A percentile compares a stretch with the other conserved stretches of the same genome.
Conservation (phyloP, 1,139 yeast genomes). For the Martiniozyma asiatica region DNA sequence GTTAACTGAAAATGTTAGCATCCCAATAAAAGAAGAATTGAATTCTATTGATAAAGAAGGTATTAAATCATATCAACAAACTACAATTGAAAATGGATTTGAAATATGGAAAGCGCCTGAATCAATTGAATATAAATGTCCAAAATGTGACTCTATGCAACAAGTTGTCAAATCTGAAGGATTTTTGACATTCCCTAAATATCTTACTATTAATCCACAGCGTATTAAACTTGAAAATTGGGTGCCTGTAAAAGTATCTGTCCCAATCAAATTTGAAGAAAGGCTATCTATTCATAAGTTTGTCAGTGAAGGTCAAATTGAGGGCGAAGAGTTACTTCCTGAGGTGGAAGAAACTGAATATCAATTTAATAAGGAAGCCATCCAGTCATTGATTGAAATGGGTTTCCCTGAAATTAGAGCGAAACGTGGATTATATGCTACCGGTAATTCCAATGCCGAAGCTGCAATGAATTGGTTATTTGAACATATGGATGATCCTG, state of each 20-base stretch:
- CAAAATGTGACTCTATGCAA: constrained; percentile 33
- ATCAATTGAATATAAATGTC: constrained; percentile 56
- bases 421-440: constrained; percentile 54
- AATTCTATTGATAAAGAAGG: constrained; percentile 32
- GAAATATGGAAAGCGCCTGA: constrained; percentile 37
- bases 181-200: constrained; percentile 56
- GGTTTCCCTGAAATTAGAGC: constrained; percentile 74
- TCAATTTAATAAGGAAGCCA: constrained; percentile 41
- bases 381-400: constrained; percentile 56
- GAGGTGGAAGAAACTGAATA: constrained; percentile 31
- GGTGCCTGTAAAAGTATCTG: constrained; percentile 78
- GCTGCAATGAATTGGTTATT: constrained; percentile 87
- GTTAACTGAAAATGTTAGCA: constrained; percentile 53
- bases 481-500: constrained; percentile 77
- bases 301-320: constrained; percentile 24
- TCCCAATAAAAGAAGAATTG: constrained; percentile 41
- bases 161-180: constrained; percentile 33
- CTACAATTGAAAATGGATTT: constrained; percentile 42
- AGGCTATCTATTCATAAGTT: constrained; percentile 23
- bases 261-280: constrained; percentile 50
- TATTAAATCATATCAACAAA: constrained; percentile 34
- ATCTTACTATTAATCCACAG: constrained; percentile 62
- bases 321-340: constrained; percentile 32
- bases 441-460: constrained; percentile 62
- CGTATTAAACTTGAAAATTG: constrained; percentile 79